Base-by-base conservation (phyloP, 768 basidiomycete genomes). In the Lactifluus piperatus region DNA sequence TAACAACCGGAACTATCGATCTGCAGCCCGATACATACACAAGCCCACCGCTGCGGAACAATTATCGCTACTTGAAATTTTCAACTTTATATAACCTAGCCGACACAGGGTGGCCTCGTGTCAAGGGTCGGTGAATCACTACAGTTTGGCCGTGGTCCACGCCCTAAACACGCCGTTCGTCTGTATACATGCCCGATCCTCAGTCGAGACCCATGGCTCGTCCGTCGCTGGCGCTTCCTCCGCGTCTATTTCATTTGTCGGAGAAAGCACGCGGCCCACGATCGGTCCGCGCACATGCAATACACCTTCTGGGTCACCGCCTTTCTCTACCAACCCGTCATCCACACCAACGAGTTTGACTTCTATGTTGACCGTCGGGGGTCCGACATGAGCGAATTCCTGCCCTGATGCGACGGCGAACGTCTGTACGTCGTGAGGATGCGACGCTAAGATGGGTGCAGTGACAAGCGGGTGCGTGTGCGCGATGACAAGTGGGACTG, bases 331-430 rank as follows among this genome's bases (percentile, higher is more conserved):
- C 10, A 71, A 70, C 1, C 74, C 76, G 54, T 94, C 90, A 44
- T 85, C 75, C 10, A 90, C 80, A 0, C 78, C 84, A 0, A 78
- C 68, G n/a, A 97, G 76, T 68, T 92, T 87, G 5, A 81, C 83
- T 70, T 97, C 94, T 0, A 93, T 75, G 66, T 94, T 94, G 54
- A 85, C 77, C n/a, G 83, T 80, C 2, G 94, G 94, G 3, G 92
- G 85, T 4, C 93, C 94, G 13, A 81, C 80, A 58, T 81, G 80
- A 14, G 77, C 74, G 9, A 69, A 58, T 65, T 79, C 79, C 4
- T 78, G 77, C 30, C 71, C 65, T 1, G 69, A 55, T 0, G 68
- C 67, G 1, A 67, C 55, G 2, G 61, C 56, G 30, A 91, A 82
- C 11, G 83, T 78, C 71, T 97, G 94, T 26, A 97, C 71, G 69